Evolutionary conservation across 1,284 basidiomycete genomes (phyloP).

Genomic region (Apiotrichum montevideense): DNA sequence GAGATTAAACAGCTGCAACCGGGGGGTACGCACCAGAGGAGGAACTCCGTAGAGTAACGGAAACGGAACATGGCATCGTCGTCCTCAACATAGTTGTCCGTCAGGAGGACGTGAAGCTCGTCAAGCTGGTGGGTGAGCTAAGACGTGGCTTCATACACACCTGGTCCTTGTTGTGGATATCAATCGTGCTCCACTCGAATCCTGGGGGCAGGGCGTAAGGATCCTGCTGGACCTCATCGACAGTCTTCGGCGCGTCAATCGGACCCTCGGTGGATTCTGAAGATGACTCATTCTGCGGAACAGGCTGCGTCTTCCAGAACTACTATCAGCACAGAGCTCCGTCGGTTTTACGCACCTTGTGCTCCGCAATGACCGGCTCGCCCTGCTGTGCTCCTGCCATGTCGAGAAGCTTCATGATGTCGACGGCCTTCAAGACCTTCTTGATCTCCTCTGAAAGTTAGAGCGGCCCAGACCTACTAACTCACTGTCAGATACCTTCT

Average conservation of each 20-base stretch:
- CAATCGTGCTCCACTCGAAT: slow-evolving; percentile 84
- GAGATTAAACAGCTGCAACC: slow-evolving; percentile 15
- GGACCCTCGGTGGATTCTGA: slow-evolving; percentile 66
- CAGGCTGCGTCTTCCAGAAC: slow-evolving; percentile 97
- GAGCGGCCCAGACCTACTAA: background rate
- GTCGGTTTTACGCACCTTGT: slow-evolving; percentile 60
- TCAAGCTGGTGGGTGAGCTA: slow-evolving; percentile 56
- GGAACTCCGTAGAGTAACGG: slow-evolving; percentile 90
- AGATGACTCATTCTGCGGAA: slow-evolving; percentile 59
- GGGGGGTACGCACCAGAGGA: slow-evolving; percentile 63
- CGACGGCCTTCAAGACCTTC: slow-evolving; percentile 44
- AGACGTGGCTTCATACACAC: slow-evolving; percentile 37
- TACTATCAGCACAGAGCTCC: slow-evolving; percentile 33
- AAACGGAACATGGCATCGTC: slow-evolving; percentile 93
- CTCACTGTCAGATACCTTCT: background rate
- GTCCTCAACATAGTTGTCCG: slow-evolving; percentile 94
- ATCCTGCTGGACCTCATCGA: slow-evolving; percentile 75
- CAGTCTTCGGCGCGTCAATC: slow-evolving; percentile 75
- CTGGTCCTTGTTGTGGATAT: slow-evolving; percentile 71
- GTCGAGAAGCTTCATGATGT: slow-evolving; percentile 48
- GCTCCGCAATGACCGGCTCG: slow-evolving; percentile 67
- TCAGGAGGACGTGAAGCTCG: slow-evolving; percentile 89
- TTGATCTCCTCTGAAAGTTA: slow-evolving; percentile 36
- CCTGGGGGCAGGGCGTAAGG: slow-evolving; percentile 84
- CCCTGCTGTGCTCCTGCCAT: slow-evolving; percentile 52